A percentile compares a stretch with the other conserved stretches of the same genome.
These are phyloP conservation scores for Phytophthora megakarya DNA, from an alignment of 352 stramenopile genomes.

Conservation along the genomic window DNA sequence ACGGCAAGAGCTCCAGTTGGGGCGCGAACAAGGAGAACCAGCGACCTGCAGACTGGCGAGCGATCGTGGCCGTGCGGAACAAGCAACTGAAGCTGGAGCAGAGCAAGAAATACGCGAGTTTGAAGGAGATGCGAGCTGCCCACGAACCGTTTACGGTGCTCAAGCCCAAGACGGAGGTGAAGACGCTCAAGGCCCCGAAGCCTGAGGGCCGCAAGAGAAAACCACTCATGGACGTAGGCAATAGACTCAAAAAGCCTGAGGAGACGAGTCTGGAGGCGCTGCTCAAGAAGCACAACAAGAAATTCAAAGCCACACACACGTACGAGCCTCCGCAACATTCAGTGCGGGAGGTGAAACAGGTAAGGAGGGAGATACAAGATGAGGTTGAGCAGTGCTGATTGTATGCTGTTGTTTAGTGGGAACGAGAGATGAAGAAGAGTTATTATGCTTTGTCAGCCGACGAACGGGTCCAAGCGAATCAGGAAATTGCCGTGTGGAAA, in stretches of 20 bases:
- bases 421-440: conserved; percentile 63
- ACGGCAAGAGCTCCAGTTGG: not conserved
- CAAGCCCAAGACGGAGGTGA: conserved; percentile 9
- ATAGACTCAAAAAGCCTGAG: conserved; percentile 24
- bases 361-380: conserved; percentile 22
- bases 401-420: conserved; percentile 51
- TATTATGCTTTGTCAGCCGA: conserved; percentile 73
- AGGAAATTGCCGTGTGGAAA: conserved; percentile 67
- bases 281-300: conserved; percentile 78
- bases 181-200: not conserved
- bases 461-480: conserved; percentile 64
- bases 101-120: conserved; percentile 20
- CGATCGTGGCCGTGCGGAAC: conserved; percentile 7
- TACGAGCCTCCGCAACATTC: conserved; percentile 84
- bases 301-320: conserved; percentile 71
- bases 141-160: conserved; percentile 33
- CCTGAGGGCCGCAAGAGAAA: conserved; percentile 6
- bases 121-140: conserved; percentile 27
- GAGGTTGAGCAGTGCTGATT: not conserved
- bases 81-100: conserved; percentile 12
- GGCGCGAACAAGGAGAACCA: conserved; percentile 45
- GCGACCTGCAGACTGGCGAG: conserved; percentile 14
- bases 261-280: conserved; percentile 64
- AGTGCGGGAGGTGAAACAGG: conserved; percentile 72
- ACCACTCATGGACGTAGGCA: conserved; percentile 27